Base-by-base conservation (phyloP, 768 basidiomycete species). In the Phlegmacium glaucopus region DNA sequence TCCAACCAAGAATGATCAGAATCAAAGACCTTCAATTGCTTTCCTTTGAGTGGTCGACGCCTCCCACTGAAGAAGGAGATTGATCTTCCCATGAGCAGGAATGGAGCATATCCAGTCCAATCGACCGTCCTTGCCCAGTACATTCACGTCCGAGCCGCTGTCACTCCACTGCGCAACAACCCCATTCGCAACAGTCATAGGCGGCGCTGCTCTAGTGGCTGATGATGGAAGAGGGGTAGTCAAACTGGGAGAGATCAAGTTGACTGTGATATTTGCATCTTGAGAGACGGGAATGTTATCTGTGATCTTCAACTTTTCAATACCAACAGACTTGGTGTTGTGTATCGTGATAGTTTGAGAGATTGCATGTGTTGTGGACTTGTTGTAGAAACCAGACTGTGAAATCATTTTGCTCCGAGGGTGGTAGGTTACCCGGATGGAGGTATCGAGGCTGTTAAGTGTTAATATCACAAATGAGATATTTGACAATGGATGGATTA, bases 281-380 rank as follows among this genome's bases (percentile, higher is more conserved):
- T 71, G 61, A 1, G 72, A 74, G 8, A 71, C 50, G 5, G 72
- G 73, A 18, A 74, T 56, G 45, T 69, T 68, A 48, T 77, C 72
- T 15, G 68, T 43, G 44, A 75, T 49, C 47, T 68, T 72, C 50
- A 77, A 40, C 27, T 60, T 51, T 5, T 63, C 52, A 41, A 72
- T 54, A 1, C 55, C 22, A 6, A 53, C 51, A n/a, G 61, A 51
- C 49, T 74, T 75, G 37, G 68, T 70, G 60, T 75, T 77, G 60
- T 55, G 55, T 7, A 74, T 39, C 1, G 68, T 71, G 51, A 74
- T 67, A 39, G 66, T 68, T 48, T 74, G 73, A 8, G 61, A 57
- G 56, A 63, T 71, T 26, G 49, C 36, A 15, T 64, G 57, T n/a
- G 48, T 66, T 8, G 58, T 58, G 5, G 64, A 61, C 45, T 70